Evolutionary conservation across 768 basidiomycete species (phyloP).

Genomic region (Trametes villosa): DNA sequence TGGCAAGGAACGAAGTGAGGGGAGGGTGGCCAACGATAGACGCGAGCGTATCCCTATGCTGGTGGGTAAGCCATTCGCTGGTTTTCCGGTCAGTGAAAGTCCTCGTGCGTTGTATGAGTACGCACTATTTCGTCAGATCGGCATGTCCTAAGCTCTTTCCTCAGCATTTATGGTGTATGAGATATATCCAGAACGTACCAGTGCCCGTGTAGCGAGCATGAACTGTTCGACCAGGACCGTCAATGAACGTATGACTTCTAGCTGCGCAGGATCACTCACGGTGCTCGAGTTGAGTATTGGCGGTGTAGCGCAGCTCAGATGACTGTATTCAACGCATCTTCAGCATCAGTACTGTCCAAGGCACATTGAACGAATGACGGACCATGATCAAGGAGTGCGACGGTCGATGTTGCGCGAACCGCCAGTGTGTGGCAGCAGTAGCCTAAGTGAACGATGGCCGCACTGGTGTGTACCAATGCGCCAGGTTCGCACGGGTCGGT

Average conservation of each 20-base stretch:
- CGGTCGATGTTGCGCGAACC: too few relatives aligned
- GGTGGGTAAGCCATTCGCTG: conserved; percentile 98
- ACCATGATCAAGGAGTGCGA: conserved; percentile 32
- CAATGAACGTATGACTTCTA: conserved; percentile 15
- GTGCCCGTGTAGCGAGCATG: conserved; percentile 97
- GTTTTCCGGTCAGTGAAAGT: conserved; percentile 18
- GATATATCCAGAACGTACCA: conserved; percentile 55
- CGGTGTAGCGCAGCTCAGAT: conserved; percentile 93
- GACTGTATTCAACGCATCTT: conserved; percentile 50
- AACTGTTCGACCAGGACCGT: conserved; percentile 50
- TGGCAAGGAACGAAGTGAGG: conserved; percentile 82
- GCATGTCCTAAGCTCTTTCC: conserved; percentile 86
- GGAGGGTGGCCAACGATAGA: conserved; percentile 93
- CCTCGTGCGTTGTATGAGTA: conserved; percentile 20
- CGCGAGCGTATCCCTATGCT: conserved; percentile 93
- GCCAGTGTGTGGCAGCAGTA: too few relatives aligned
- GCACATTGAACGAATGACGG: conserved; percentile 13
- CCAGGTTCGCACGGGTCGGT: conserved; percentile 48
- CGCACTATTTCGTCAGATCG: conserved; percentile 94
- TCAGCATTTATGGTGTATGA: neutral
- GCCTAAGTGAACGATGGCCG: too few relatives aligned
- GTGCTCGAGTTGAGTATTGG: conserved; percentile 95
- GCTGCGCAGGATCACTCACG: conserved; percentile 54
- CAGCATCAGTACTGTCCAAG: neutral
- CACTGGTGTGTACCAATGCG: too few relatives aligned